Base-by-base conservation (phyloP, 1,284 basidiomycete genomes). In the Phlebopus sp. region DNA sequence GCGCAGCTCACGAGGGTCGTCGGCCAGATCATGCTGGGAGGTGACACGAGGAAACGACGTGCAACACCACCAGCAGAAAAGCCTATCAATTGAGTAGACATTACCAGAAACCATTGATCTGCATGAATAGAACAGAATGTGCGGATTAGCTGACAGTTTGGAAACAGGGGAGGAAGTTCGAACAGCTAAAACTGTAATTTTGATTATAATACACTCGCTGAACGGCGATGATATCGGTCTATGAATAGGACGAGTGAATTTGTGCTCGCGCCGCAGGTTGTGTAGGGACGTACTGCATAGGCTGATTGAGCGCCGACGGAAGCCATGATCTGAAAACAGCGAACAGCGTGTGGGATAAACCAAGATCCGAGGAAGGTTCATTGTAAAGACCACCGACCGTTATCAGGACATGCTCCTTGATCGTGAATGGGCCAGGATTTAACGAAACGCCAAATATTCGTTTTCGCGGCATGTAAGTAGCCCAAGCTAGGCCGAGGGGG, bases 351-450 rank as follows among this genome's bases (percentile, higher is more conserved):
- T 5, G 11, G 25, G 13, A 15, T 14, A 7, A 27, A 34, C 38
- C 18, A 0, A 19, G 7, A 18, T 10, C 13, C 5, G 7, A 18
- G 37, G 5, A 31, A 1, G 10, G 31, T 4, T 8, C 15, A 5
- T 25, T 19, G 23, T 41, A 32, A 6, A 37, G 8, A 44, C 18
- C 41, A 66, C 67, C 9, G 48, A 67, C 79, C 51, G 76, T 81
- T 51, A 81, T 74, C 38, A 83, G 55, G 5, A 77, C 76, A 63
- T 87, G 86, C 63, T 89, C 86, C 57, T 89, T 89, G 66, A 89
- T 84, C 43, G 82, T 81, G 63, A 87, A 90, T 2, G 84, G 82
- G 15, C 86, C 86, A 17, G 86, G 84, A 63, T 90, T 90, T 43
- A 89, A 61, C 6, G 70, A 56, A 13, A 73, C 31, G 8, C 75